Percentiles rank a stretch among this genome's conserved stretches.
Evolutionary conservation across 371 early-diverging fungal genomes (phyloP).

Genomic region (Encephalitozoon hellem): DNA sequence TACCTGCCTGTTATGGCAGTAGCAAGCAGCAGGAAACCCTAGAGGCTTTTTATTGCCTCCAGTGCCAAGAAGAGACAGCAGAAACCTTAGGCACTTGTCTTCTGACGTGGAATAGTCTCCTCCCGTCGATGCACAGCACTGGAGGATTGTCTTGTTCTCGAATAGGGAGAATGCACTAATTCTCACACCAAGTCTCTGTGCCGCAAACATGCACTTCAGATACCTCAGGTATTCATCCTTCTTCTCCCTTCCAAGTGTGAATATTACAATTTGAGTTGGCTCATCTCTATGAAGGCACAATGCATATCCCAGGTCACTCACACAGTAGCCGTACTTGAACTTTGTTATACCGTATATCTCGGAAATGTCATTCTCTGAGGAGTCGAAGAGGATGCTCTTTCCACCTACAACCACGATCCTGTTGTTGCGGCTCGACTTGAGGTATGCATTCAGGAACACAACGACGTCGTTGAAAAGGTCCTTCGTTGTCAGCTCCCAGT

Average conservation of each 20-base stretch:
- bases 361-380: slow-evolving; percentile 2
- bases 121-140: slow-evolving; percentile 16
- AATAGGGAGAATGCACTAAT: slow-evolving; percentile 17
- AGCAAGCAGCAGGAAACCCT: slow-evolving; percentile 35
- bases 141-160: slow-evolving; percentile 15
- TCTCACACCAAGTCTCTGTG: slow-evolving; percentile 25
- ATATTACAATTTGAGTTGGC: slow-evolving; percentile 35
- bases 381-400: not conserved
- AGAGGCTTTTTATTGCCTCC: not conserved
- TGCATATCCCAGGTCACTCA: slow-evolving; percentile 45
- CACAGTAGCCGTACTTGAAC: not conserved
- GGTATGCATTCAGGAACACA: slow-evolving; percentile 25
- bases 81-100: not conserved
- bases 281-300: slow-evolving; percentile 6
- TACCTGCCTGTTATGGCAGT: slow-evolving; percentile 55
- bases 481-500: slow-evolving; percentile 5
- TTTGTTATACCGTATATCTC: not conserved
- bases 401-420: slow-evolving; percentile 9
- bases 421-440: not conserved
- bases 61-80: slow-evolving; percentile 7
- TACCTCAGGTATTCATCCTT: slow-evolving; percentile 41
- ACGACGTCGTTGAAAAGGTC: slow-evolving; percentile 20
- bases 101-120: slow-evolving; percentile 13
- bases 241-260: slow-evolving; percentile 14
- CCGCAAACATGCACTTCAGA: slow-evolving; percentile 40